Percentiles rank a stretch among this genome's conserved stretches.
Evolutionary conservation across 768 basidiomycete species (phyloP).

Genomic region (Tricholoma furcatifolium): DNA sequence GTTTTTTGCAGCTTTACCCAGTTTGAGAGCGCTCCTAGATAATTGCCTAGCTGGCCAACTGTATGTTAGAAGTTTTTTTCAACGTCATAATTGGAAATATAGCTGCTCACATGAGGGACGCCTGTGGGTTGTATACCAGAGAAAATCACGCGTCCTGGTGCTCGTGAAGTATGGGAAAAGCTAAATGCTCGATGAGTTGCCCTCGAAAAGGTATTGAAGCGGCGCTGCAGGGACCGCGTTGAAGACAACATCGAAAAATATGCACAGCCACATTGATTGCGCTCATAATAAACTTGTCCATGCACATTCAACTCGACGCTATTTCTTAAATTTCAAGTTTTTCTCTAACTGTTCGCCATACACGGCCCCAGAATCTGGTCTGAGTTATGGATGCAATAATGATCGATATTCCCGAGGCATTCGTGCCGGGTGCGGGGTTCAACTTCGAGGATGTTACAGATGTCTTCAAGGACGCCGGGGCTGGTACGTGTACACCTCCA

Average conservation of each 20-base stretch:
- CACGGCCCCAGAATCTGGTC: neutral
- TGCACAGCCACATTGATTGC: constrained; percentile 21
- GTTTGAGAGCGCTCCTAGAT: constrained; percentile 85
- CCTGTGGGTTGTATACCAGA: constrained; percentile 96
- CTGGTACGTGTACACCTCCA: constrained; percentile 42
- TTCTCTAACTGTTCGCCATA: neutral
- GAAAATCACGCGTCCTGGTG: constrained; percentile 52
- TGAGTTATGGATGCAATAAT: constrained; percentile 12
- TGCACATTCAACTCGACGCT: neutral
- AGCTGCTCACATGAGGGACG: constrained; percentile 73
- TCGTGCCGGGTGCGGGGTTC: constrained; percentile 54
- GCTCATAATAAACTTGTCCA: neutral
- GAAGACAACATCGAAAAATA: constrained; percentile 19
- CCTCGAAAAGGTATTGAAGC: constrained; percentile 13
- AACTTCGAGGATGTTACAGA: constrained; percentile 63
- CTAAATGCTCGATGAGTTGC: constrained; percentile 20
- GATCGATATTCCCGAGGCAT: constrained; percentile 18
- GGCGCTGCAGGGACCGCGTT: constrained; percentile 12
- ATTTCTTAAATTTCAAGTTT: neutral
- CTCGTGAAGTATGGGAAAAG: constrained; percentile 1
- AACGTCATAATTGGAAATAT: neutral
- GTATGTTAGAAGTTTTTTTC: constrained; percentile 9
- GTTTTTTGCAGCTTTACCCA: constrained; percentile 81
- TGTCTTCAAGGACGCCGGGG: constrained; percentile 57
- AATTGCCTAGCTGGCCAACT: constrained; percentile 80